Percentiles rank a stretch among this genome's conserved stretches.
phyloP scores from a whole-genome alignment of 768 basidiomycete species.

The Gymnopilus junonius region DNA sequence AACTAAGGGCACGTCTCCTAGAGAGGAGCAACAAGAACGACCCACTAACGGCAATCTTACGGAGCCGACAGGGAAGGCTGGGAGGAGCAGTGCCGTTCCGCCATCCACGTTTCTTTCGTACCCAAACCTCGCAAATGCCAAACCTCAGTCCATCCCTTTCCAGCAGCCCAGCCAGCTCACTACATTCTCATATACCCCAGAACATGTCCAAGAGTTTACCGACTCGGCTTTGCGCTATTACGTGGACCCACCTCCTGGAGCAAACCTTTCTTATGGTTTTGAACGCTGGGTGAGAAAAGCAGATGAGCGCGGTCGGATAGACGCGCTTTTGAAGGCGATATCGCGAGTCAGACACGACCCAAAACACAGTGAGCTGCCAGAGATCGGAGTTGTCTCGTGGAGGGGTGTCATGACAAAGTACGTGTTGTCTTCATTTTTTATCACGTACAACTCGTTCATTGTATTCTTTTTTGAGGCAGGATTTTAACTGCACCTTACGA shows the following conservation, averaged over 20 bases:
- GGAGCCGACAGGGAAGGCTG: background rate
- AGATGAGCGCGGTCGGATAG: constrained; percentile 70
- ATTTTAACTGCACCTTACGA: constrained; percentile 86
- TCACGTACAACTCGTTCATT: constrained; percentile 5
- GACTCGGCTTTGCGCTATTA: constrained; percentile 76
- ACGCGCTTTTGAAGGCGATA: constrained; percentile 67
- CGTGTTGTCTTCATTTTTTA: constrained; percentile 19
- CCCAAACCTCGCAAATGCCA: constrained; percentile 17
- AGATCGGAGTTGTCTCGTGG: constrained; percentile 68
- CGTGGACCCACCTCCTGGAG: constrained; percentile 65
- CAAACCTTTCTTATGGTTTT: constrained; percentile 73
- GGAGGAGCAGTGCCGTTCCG: background rate
- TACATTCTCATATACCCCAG: constrained; percentile 73
- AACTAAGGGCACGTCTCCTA: background rate
- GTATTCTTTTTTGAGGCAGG: constrained; percentile 49
- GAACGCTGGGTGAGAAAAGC: constrained; percentile 72
- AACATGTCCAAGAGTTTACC: constrained; percentile 61
- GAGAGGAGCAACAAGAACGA: background rate
- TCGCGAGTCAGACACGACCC: constrained; percentile 45
- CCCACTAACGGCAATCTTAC: background rate
- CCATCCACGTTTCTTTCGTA: constrained; percentile 14
- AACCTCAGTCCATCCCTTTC: constrained; percentile 41
- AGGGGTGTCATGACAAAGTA: constrained; percentile 87
- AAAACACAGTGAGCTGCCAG: constrained; percentile 31
- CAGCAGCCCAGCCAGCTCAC: constrained; percentile 73